These are phyloP conservation scores for Suhomyces faveliae DNA, from an alignment of 805 yeast genomes.

Conservation along the genomic window DNA sequence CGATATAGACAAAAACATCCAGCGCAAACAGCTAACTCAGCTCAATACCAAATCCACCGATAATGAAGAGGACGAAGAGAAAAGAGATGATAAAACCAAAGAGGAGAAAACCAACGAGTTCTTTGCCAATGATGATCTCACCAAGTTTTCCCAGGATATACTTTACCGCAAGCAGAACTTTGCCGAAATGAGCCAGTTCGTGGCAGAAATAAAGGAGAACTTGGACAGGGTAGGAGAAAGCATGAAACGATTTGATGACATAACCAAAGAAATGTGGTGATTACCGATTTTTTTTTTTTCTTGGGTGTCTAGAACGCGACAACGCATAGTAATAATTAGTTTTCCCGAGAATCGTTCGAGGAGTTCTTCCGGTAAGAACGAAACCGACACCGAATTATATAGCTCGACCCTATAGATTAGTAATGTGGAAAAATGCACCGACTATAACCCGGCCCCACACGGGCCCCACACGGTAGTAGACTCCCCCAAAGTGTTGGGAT, in stretches of 20 bases:
- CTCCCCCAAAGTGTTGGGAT: background rate
- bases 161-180: conserved; percentile 53
- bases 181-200: conserved; percentile 48
- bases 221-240: conserved; percentile 53
- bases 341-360: background rate
- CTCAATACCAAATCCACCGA: conserved; percentile 12
- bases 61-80: conserved; percentile 18
- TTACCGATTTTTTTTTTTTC: background rate
- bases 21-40: conserved; percentile 6
- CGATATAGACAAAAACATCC: conserved; percentile 15
- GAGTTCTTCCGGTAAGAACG: background rate
- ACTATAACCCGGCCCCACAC: no score
- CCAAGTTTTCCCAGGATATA: conserved; percentile 12
- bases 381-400: background rate
- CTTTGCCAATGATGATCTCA: conserved; percentile 19
- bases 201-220: conserved; percentile 47
- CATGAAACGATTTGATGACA: conserved; percentile 47
- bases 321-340: no score
- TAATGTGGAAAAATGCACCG: background rate
- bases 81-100: conserved; percentile 18
- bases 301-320: background rate
- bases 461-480: background rate
- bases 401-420: background rate
- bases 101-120: conserved; percentile 26
- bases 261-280: conserved; percentile 44